These are phyloP conservation scores for Aureobasidium leucospermi DNA, from an alignment of 2,329 filamentous ascomycete species.

Conservation along the genomic window DNA sequence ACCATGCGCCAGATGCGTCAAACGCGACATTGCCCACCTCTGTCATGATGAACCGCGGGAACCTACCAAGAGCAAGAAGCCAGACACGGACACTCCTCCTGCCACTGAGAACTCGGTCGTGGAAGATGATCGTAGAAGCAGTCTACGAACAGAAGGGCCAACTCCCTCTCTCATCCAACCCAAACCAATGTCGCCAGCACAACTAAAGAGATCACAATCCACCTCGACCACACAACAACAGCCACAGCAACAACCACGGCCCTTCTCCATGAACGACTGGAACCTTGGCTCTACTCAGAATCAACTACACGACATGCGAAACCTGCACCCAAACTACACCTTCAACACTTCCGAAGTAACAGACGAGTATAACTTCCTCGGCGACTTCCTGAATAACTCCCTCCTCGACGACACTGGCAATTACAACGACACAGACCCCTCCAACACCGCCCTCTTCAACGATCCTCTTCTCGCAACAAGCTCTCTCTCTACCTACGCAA, in stretches of 20 bases:
- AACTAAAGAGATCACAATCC: slow-evolving; percentile 41
- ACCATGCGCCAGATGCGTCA: slow-evolving; percentile 95
- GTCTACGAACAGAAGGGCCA: not conserved
- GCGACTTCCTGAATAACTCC: slow-evolving; percentile 91
- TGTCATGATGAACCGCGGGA: slow-evolving; percentile 97
- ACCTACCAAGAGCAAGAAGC: slow-evolving; percentile 51
- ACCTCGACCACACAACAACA: slow-evolving; percentile 42
- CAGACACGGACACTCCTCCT: not conserved
- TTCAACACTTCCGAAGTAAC: slow-evolving; percentile 89
- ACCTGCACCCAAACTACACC: slow-evolving; percentile 89
- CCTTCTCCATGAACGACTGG: slow-evolving; percentile 49
- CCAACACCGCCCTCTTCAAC: slow-evolving; percentile 45
- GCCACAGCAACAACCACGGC: slow-evolving; percentile 47
- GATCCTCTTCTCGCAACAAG: slow-evolving; percentile 47
- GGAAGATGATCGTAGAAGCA: slow-evolving; percentile 2
- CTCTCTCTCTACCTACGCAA: slow-evolving; percentile 37
- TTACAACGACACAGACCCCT: slow-evolving; percentile 34
- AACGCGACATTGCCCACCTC: slow-evolving; percentile 95
- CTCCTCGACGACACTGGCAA: slow-evolving; percentile 62
- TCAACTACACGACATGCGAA: slow-evolving; percentile 90
- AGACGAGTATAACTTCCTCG: slow-evolving; percentile 93
- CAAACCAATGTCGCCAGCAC: slow-evolving; percentile 59
- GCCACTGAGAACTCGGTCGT: not conserved
- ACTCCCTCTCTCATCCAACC: slow-evolving; percentile 65
- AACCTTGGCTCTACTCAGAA: slow-evolving; percentile 71